These are phyloP conservation scores for Phytophthora litchii DNA, from an alignment of 352 stramenopile genomes.

Conservation along the genomic window DNA sequence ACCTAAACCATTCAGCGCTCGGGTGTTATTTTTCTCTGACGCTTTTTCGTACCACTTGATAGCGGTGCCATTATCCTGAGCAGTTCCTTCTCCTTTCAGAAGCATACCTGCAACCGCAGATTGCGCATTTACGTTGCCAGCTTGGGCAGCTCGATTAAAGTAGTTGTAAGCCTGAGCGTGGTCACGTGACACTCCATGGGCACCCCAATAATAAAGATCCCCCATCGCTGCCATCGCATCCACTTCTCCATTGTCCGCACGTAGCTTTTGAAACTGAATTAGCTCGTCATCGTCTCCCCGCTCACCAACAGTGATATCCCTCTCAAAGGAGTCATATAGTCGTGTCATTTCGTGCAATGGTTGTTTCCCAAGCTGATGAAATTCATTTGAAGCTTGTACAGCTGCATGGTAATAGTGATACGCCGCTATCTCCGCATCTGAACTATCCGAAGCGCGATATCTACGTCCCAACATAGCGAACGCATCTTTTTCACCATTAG, in stretches of 20 bases:
- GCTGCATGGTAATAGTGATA: conserved; percentile 74
- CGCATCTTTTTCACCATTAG: conserved; percentile 44
- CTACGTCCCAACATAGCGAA: conserved; percentile 61
- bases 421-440: conserved; percentile 39
- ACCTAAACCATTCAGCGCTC: conserved; percentile 88
- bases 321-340: conserved; percentile 70
- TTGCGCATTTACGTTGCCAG: conserved; percentile 59
- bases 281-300: conserved; percentile 84
- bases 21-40: conserved; percentile 67
- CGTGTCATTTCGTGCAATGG: conserved; percentile 80
- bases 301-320: conserved; percentile 39
- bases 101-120: conserved; percentile 86
- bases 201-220: conserved; percentile 91
- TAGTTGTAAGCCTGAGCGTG: conserved; percentile 75
- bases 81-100: conserved; percentile 83
- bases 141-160: conserved; percentile 69
- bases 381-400: conserved; percentile 46
- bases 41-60: conserved; percentile 84
- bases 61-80: conserved; percentile 73
- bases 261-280: conserved; percentile 87
- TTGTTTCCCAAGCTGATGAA: conserved; percentile 76
- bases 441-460: conserved; percentile 28
- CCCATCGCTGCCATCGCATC: conserved; percentile 85
- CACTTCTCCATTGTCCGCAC: conserved; percentile 78
- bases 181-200: conserved; percentile 71